A percentile compares a stretch with the other conserved stretches of the same genome.
These are phyloP conservation scores for Pseudogymnoascus sp. DNA, from an alignment of 2,329 filamentous ascomycete species.

Conservation along the genomic window DNA sequence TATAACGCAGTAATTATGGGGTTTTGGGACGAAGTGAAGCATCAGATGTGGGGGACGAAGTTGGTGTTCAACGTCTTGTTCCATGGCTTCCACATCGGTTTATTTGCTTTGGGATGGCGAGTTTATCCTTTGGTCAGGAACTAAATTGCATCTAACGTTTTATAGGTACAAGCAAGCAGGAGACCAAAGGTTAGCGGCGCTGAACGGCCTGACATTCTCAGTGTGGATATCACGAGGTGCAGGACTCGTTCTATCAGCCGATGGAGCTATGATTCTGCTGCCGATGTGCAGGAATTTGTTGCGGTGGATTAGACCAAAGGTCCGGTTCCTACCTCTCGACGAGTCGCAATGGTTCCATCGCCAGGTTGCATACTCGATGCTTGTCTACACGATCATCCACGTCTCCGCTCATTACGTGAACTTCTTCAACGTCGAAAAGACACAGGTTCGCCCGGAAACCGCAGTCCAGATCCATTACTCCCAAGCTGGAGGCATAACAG, in stretches of 20 bases:
- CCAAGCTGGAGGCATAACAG: slow-evolving; percentile 83
- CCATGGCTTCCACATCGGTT: slow-evolving; percentile 65
- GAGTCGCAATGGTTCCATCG: slow-evolving; percentile 96
- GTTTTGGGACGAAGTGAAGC: slow-evolving; percentile 34
- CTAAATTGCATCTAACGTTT: slow-evolving; percentile 20
- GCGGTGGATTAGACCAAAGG: slow-evolving; percentile 74
- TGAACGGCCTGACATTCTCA: slow-evolving; percentile 78
- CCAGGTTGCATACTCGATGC: slow-evolving; percentile 82
- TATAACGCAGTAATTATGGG: slow-evolving; percentile 21
- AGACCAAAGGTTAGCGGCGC: slow-evolving; percentile 59
- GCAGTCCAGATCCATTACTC: slow-evolving; percentile 89
- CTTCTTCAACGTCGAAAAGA: slow-evolving; percentile 90
- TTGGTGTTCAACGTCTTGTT: slow-evolving; percentile 74
- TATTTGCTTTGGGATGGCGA: slow-evolving; percentile 85
- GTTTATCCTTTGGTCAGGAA: neutral
- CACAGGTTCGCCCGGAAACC: slow-evolving; percentile 68
- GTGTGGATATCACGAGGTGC: slow-evolving; percentile 96
- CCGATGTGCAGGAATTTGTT: slow-evolving; percentile 93
- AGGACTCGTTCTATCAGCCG: slow-evolving; percentile 74
- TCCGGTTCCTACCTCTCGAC: slow-evolving; percentile 84
- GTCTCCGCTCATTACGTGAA: slow-evolving; percentile 86
- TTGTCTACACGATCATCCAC: slow-evolving; percentile 75
- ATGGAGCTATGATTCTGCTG: slow-evolving; percentile 79
- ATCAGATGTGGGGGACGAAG: slow-evolving; percentile 63
- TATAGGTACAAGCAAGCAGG: slow-evolving; percentile 68